Base-by-base conservation (phyloP, 2,329 filamentous ascomycete species). In the Cytospora chrysosperma region DNA sequence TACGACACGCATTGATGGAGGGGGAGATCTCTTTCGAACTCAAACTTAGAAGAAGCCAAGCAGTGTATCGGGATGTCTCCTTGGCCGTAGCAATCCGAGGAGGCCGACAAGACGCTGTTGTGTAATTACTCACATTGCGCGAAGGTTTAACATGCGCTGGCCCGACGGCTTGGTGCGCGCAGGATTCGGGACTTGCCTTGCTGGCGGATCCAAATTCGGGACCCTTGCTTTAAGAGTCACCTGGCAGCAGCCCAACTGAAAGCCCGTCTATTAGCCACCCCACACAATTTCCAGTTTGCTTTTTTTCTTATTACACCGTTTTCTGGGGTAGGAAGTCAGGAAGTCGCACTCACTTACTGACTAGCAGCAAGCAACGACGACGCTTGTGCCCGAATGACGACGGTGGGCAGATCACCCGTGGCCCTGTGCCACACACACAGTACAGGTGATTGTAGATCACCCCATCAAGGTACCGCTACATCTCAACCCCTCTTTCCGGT, bases 201-300 rank as follows among this genome's bases (percentile, higher is more conserved):
- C n/a, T 40, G 37, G 15, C 37, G 37, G 37, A 40, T 40, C 37
- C n/a, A 49, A 32, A 54, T 17, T 54, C 19, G 17, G 37, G 58
- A 47, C 52, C 58, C 58, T 47, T 54, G 51, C 47, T 55, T n/a
- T 51, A 49, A 49, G 40, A 61, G 27, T 49, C 34, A 55, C 34
- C 32, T n/a, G n/a, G n/a, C n/a, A 55, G 54, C 54, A 40, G 59
- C 30, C 47, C 27, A 21, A 49, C 19, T 37, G 59, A 47, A n/a
- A 15, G 59, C 40, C 30, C 24, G 59, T 30, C 40, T 24, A 24
- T 6, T n/a, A 47, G 21, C 21, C 21, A 24, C 43, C 43, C n/a
- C n/a, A n/a, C n/a, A 24, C 43, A 47, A 8, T n/a, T 15, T 21
- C n/a, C n/a, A n/a, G n/a, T n/a, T 47, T 47, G 43, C 43, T 47